Evolutionary conservation across 106 monocot species (phyloP).

Genomic region (Apostasia shenzhenica): DNA sequence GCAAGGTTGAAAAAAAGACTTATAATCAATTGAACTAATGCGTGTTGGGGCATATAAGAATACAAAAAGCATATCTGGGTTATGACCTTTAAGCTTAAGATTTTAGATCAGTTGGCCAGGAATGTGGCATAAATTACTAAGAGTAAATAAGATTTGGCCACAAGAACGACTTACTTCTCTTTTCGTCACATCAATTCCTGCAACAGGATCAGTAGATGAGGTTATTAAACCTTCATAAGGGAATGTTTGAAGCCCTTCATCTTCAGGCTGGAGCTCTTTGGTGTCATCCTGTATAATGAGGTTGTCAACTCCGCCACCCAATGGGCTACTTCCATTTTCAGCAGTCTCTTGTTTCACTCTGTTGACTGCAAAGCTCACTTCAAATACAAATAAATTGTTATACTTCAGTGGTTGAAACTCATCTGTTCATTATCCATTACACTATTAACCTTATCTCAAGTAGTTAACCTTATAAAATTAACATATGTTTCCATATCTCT

Average conservation of each 20-base stretch:
- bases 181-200: conserved; percentile 75
- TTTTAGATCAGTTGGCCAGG: no score
- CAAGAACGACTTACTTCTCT: conserved; percentile 47
- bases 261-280: conserved; percentile 45
- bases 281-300: conserved; percentile 41
- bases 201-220: conserved; percentile 43
- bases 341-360: conserved; percentile 21
- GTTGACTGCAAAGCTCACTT: conserved; percentile 27
- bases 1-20: no score
- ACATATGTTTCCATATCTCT: no score
- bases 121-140: neutral
- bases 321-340: conserved; percentile 26
- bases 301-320: conserved; percentile 18
- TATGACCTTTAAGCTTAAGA: no score
- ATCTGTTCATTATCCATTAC: neutral
- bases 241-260: conserved; percentile 41
- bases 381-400: neutral
- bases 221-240: conserved; percentile 63
- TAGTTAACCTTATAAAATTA: no score
- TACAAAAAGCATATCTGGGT: no score
- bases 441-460: no score
- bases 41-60: no score
- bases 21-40: neutral
- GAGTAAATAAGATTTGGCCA: neutral
- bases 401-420: neutral